Base-by-base conservation (phyloP, 768 basidiomycete genomes). In the Mycena olivaceomarginata region DNA sequence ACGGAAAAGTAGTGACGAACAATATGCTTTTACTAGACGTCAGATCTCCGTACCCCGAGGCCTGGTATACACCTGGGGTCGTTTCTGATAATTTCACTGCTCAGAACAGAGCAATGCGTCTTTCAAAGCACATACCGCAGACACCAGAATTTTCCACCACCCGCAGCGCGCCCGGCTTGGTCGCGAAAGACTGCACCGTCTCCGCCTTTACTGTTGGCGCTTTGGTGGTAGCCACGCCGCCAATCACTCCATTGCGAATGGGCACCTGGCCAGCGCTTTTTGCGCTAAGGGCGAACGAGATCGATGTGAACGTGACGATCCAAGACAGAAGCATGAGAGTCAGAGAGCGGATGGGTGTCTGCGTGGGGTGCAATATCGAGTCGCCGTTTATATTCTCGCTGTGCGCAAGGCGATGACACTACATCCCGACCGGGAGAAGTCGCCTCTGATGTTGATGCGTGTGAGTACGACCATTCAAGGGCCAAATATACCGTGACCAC, bases 31-130 rank as follows among this genome's bases (percentile, higher is more conserved):
- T 83, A n/a, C 85, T 87, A 1, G 89, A 82, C 1, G 90, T 88
- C 18, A 94, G 79, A 82, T 94, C 93, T 5, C 89, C 93, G 82
- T 94, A 94, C 0, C 93, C 92, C 7, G 92, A 92, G 0, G 91
- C 92, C 80, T 92, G 91, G 77, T 86, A 91, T 1, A 93, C 92
- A n/a, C 89, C 90, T 20, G 89, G 87, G 0, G 92, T 93, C 0
- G 91, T 93, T 84, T 93, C 93, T 90, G 65, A 40, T 57, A 18
- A 70, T 43, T 41, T 59, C 56, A 37, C 78, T 66, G 18, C 9
- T 51, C 64, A 12, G 37, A 20, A 41, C 59, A 70, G 15, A 51
- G 60, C 15, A 53, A n/a, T 63, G 60, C n/a, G 31, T 48, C 6
- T 46, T 57, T 20, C 16, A 48, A 51, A 62, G 5, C n/a, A 75